Base-by-base conservation (phyloP, 164 flowering plant genomes). In the Cinnamomum chago region DNA sequence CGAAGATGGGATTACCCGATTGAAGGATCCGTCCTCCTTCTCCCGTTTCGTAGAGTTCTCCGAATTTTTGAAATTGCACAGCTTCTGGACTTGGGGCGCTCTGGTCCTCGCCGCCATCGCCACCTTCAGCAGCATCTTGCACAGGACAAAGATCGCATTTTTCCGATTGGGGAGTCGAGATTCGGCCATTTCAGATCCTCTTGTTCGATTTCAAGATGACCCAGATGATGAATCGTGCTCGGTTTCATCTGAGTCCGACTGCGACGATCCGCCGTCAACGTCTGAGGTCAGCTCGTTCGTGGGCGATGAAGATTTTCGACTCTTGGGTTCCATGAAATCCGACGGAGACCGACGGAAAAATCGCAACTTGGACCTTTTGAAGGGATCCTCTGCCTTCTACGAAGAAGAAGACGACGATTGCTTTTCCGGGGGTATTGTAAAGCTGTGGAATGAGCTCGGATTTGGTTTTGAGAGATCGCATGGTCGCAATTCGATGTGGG, bases 371-470 rank as follows among this genome's bases (percentile, higher is more conserved):
- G 75, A 67, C 65, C 83, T 79, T 24, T 76, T 82, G 35, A 47
- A 6, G 15, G 82, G 0, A 70, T 40, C 47, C 10, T 40, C 47
- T 40, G 11, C 47, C 11, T 40, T 40, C 47, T 40, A 40, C 47
- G 89, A 2, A 58, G 83, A 17, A 65, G 80, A 18, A 67, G n/a
- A 75, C 25, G 80, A 80, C 1, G 80, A 78, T 15, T 40, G 67
- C 13, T 83, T 86, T 62, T 83, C 90, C 5, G 84, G 85, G 51
- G 86, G 81, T 72, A 92, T 91, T 18, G 98, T 93, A 17, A 93
- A 89, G 81, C 81, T 92, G 0, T 93, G 97, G 97, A 93, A 92
- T 25, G 86, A 85, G 35, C 64, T 87, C 2, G 87, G 85, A 2
- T 72, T 87, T 2, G 88, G 86, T 1, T 35, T 83, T 12, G 60